A percentile compares a stretch with the other conserved stretches of the same genome.
These are phyloP conservation scores for Rhododendron ovatum DNA, from an alignment of 148 eudicot species.

Conservation along the genomic window DNA sequence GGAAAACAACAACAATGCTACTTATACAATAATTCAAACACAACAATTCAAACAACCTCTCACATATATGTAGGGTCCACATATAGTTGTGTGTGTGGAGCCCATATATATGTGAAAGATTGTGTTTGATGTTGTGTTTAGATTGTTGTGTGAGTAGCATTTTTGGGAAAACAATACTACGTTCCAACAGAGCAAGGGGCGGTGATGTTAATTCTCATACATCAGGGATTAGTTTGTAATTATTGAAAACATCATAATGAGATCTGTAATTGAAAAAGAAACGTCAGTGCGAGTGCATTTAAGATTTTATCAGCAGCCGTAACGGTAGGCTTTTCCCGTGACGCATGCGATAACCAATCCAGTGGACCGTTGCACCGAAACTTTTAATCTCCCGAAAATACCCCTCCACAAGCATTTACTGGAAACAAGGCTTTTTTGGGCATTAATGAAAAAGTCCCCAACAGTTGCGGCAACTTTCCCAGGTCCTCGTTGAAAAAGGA, in stretches of 20 bases:
- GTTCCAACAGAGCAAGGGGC: neutral
- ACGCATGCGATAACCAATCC: neutral
- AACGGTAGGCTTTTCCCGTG: conserved; percentile 5
- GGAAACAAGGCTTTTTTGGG: neutral
- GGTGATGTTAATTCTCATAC: neutral
- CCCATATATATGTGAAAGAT: no score
- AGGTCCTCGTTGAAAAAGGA: neutral
- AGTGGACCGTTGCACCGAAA: neutral
- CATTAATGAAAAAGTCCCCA: conserved; percentile 9
- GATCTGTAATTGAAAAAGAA: neutral
- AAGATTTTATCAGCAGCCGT: neutral
- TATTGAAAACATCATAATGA: neutral
- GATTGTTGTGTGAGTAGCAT: no score
- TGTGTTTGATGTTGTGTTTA: no score
- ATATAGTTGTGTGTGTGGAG: no score
- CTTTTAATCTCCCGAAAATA: neutral
- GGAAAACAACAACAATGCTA: neutral
- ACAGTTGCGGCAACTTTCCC: neutral
- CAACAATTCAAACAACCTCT: no score
- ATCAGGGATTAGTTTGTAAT: neutral
- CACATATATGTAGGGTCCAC: no score
- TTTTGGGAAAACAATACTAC: no score
- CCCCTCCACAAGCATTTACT: neutral
- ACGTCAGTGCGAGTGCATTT: neutral
- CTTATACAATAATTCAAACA: no score